Evolutionary conservation across 192 early-diverging fungal species (phyloP).

Genomic region (Geranomyces michiganensis): DNA sequence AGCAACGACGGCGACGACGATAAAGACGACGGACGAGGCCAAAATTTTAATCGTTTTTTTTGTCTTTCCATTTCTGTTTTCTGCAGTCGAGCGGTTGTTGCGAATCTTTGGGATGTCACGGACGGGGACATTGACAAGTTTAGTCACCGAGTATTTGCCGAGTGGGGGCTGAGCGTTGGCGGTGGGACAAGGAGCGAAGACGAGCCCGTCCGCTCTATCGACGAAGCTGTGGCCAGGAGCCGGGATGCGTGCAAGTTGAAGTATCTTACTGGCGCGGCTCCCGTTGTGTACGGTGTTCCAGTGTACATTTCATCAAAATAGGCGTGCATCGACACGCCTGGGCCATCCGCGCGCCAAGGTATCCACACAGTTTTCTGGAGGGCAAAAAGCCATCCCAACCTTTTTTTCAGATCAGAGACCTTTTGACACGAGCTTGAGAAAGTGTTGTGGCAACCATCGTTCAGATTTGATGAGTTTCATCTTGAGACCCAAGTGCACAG

Average conservation of each 20-base stretch:
- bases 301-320: slow-evolving; percentile 12
- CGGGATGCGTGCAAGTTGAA: slow-evolving; percentile 74
- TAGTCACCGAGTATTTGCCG: slow-evolving; percentile 65
- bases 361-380: too few relatives aligned
- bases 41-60: background rate
- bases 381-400: too few relatives aligned
- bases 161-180: slow-evolving; percentile 67
- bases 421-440: slow-evolving; percentile 16
- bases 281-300: slow-evolving; percentile 93
- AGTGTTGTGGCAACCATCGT: slow-evolving; percentile 7
- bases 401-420: background rate
- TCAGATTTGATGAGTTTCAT: background rate
- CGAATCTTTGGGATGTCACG: slow-evolving; percentile 98
- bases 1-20: background rate
- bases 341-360: too few relatives aligned
- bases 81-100: slow-evolving; percentile 76
- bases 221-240: slow-evolving; percentile 72
- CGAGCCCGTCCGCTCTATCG: slow-evolving; percentile 53
- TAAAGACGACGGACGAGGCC: too few relatives aligned
- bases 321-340: too few relatives aligned
- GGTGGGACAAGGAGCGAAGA: background rate
- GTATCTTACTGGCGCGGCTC: slow-evolving; percentile 88
- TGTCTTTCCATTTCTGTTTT: slow-evolving; percentile 1
- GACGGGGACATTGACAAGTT: slow-evolving; percentile 95
- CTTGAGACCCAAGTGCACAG: slow-evolving; percentile 15